Evolutionary conservation across 306 rosid genomes (phyloP), one percentile per base, ranked within the genome.

Genomic region (Sindora glabra): DNA sequence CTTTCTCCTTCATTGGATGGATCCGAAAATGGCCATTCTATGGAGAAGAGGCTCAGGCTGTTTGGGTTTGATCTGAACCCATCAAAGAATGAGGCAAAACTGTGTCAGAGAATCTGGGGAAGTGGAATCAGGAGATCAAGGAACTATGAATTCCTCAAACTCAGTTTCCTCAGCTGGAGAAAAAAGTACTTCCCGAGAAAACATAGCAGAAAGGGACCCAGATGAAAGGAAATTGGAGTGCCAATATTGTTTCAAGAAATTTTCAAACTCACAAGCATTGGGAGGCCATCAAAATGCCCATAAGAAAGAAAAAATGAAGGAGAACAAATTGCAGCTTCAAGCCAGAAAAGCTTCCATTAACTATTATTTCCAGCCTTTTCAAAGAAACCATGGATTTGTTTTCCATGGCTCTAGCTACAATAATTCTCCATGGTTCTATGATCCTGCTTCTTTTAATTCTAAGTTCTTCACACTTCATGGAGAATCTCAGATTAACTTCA

Each of bases 281-380:
- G 99, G 99, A 0, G 99, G 99, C 21, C 99, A 92, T 54, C 99
- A 89, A 76, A 92, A 92, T 76, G 98, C 98, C 0, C 98, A 92
- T 65, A 92, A 92, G 75, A 92, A 92, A 74, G 99, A 92, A 56
- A 80, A 96, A 42, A 79, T 92, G 95, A 89, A 92, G 95, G 86
- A 89, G 80, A 92, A 92, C 41, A 88, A 82, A 26, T 65, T 89
- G 71, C 96, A 92, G 53, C 88, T 92, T 56, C 99, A 92, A 76
- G 89, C 94, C 37, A 82, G 81, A 27, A 90, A 73, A 36, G 94
- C 97, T 46, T 80, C 80, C 56, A 63, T 92, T 63, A 83, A 70
- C 66, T 75, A 71, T 26, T 92, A 92, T 62, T 82, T 88, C 24
- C 95, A 92, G 18, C 96, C 86, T 46, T 74, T 75, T 18, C 90